These are phyloP conservation scores for Eucalyptus cloeziana DNA, from an alignment of 345 rosid species.

Conservation along the genomic window DNA sequence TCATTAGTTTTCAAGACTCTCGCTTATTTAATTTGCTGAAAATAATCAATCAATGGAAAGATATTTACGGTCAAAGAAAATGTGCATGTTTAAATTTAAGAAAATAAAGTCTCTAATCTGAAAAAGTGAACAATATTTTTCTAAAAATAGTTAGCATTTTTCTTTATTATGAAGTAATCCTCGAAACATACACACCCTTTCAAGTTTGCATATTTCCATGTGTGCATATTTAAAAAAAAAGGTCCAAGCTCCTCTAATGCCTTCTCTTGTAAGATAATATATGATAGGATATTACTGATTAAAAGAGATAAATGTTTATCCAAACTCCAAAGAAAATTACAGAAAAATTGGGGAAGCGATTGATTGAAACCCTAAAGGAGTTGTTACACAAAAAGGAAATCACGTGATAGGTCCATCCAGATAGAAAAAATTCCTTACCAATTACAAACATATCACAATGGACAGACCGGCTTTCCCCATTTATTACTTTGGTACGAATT, in stretches of 20 bases:
- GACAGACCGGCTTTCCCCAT: neutral
- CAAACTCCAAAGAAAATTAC: neutral
- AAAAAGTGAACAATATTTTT: too few species aligned
- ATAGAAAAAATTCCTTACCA: neutral
- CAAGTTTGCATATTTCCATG: neutral
- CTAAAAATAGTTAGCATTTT: neutral
- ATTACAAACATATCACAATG: neutral
- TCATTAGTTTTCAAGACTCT: neutral
- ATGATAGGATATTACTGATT: neutral
- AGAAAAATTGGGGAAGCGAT: neutral
- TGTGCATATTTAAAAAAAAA: neutral
- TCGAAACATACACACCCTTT: neutral
- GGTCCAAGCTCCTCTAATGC: neutral
- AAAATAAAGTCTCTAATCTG: neutral
- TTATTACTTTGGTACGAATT: neutral
- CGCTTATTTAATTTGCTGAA: neutral
- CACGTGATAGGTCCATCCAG: neutral
- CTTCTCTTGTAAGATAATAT: neutral
- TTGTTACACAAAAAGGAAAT: neutral
- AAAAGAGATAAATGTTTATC: neutral
- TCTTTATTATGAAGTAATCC: neutral
- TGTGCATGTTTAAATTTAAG: neutral
- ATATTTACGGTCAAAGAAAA: neutral
- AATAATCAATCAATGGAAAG: too few species aligned
- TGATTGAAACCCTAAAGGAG: neutral